Evolutionary conservation across 75 land plant genomes (phyloP).

Genomic region (Picea sitchensis): DNA sequence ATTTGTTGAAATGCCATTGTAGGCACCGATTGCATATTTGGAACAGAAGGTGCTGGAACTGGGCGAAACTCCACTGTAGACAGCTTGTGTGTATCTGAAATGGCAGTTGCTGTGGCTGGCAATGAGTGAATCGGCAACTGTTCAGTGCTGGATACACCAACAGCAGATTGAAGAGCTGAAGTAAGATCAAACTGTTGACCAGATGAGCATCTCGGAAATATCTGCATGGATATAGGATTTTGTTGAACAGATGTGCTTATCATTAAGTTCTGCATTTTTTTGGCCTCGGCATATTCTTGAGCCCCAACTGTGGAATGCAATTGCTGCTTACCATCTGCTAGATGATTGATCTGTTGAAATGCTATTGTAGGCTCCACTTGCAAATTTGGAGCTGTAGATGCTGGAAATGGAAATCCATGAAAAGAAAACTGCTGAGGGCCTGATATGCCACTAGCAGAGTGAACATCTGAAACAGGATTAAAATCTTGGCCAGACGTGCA

Average conservation of each 20-base stretch:
- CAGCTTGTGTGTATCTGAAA: background rate
- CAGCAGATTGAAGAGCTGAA: slow-evolving; percentile 2
- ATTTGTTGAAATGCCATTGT: slow-evolving; percentile 1
- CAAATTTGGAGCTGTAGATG: background rate
- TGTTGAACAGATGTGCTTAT: background rate
- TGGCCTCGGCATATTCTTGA: background rate
- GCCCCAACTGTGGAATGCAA: slow-evolving; percentile 1
- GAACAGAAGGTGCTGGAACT: background rate
- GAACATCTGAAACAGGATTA: slow-evolving; percentile 2
- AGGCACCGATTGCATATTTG: background rate
- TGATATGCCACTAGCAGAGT: slow-evolving; percentile 4
- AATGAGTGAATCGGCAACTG: background rate
- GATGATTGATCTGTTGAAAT: background rate
- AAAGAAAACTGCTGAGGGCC: background rate
- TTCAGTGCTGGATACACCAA: background rate
- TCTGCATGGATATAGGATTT: background rate
- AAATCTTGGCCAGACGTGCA: background rate
- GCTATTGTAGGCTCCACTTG: background rate
- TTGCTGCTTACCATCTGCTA: background rate
- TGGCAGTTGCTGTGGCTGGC: background rate
- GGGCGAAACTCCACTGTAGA: background rate
- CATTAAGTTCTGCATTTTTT: background rate
- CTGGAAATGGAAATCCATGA: background rate
- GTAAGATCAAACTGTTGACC: slow-evolving; percentile 5
- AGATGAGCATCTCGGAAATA: background rate